Conservation (phyloP, 148 eudicot genomes). For the Diospyros kaki region DNA sequence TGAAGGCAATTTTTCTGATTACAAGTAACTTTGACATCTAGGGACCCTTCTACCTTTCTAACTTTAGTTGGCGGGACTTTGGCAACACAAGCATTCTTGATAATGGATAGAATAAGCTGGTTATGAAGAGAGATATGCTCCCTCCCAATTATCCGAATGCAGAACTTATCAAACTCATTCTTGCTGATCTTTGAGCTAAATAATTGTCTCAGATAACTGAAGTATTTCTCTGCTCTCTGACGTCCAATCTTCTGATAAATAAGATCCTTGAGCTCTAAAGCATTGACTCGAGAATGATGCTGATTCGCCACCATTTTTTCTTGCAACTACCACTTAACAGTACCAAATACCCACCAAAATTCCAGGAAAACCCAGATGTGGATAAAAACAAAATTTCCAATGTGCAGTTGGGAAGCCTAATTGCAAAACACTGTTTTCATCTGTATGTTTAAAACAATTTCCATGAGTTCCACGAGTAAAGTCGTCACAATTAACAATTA, state of each 20-base stretch:
- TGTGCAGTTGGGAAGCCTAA: neutral
- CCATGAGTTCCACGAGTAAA: neutral
- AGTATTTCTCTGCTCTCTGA: conserved; percentile 45
- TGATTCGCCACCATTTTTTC: conserved; percentile 31
- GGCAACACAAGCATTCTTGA: conserved; percentile 35
- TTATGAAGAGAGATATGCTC: conserved; percentile 49
- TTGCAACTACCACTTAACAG: conserved; percentile 7
- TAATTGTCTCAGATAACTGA: conserved; percentile 31
- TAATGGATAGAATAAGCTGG: conserved; percentile 31
- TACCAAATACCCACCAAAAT: neutral
- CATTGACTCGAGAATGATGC: conserved; percentile 33
- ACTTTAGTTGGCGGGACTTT: conserved; percentile 34
- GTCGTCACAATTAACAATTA: neutral
- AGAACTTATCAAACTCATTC: conserved; percentile 35
- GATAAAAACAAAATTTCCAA: neutral
- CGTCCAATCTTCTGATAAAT: conserved; percentile 43
- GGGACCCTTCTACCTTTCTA: conserved; percentile 17
- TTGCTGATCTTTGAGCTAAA: conserved; percentile 34
- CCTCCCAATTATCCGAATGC: conserved; percentile 36
- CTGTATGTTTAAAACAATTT: neutral
- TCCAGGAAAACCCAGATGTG: neutral
- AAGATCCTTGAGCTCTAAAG: conserved; percentile 35
- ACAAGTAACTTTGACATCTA: conserved; percentile 19
- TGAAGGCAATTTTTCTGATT: conserved; percentile 25
- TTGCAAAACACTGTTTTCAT: neutral